phyloP scores from a whole-genome alignment of 306 rosid species.

The Herpetospermum pedunculosum region DNA sequence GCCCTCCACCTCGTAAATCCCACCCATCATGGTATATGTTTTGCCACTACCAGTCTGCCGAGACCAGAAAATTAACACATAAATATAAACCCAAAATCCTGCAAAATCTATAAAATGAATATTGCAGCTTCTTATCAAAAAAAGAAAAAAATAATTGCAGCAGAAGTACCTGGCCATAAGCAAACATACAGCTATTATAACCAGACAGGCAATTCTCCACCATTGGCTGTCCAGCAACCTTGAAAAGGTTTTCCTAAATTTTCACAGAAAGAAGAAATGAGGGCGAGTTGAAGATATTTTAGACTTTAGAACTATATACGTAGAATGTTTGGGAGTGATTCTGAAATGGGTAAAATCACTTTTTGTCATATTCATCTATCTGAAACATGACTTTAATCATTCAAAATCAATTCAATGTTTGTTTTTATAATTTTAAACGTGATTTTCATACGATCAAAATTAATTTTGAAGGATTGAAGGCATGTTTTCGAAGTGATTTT shows the following conservation, averaged over 20 bases:
- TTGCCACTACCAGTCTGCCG: conserved; percentile 96
- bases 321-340: no score
- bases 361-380: no score
- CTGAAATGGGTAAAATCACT: no score
- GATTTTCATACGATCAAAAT: no score
- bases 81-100: not conserved
- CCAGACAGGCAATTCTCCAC: conserved; percentile 97
- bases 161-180: conserved; percentile 80
- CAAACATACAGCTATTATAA: conserved; percentile 93
- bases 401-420: no score
- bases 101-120: not conserved
- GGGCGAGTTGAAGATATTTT: not conserved
- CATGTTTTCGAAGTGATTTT: no score
- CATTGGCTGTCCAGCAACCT: conserved; percentile 86
- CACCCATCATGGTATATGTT: conserved; percentile 99
- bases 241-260: conserved; percentile 66
- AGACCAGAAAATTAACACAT: conserved; percentile 8
- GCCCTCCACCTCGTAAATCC: conserved; percentile 55
- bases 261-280: conserved; percentile 2
- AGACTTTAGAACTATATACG: no score
- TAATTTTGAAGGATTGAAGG: no score
- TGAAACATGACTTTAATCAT: no score
- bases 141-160: no score
- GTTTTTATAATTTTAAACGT: no score
- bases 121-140: no score